Evolutionary conservation across 169 alveolate genomes (phyloP).

Genomic region (Plasmodium vinckei): DNA sequence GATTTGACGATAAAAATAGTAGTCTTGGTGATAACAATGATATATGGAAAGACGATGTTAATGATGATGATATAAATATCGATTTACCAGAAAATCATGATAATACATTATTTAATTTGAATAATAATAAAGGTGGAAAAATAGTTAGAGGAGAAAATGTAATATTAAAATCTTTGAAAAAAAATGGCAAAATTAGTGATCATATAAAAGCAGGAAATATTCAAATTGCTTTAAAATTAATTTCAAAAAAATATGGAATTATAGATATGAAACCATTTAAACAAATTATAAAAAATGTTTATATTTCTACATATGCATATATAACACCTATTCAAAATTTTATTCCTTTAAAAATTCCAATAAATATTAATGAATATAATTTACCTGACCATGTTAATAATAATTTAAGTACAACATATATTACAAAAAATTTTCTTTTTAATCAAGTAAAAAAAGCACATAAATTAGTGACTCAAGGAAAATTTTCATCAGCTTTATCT

Average conservation of each 20-base stretch:
- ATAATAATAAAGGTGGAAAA: constrained; percentile 14
- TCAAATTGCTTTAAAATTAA: constrained; percentile 29
- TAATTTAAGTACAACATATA: not conserved
- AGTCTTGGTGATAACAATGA: constrained; percentile 78
- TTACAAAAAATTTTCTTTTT: constrained; percentile 53
- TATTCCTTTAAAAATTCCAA: constrained; percentile 14
- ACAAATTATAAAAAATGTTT: constrained; percentile 58
- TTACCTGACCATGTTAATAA: not conserved
- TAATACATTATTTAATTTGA: constrained; percentile 6
- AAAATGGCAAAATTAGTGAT: constrained; percentile 56
- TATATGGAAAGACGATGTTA: constrained; percentile 75
- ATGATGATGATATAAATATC: constrained; percentile 67
- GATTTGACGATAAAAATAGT: constrained; percentile 53
- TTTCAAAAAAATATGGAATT: constrained; percentile 74
- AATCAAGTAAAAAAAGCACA: constrained; percentile 79
- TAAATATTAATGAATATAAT: constrained; percentile 42
- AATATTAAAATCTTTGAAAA: constrained; percentile 15
- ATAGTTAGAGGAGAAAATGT: constrained; percentile 36
- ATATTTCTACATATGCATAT: constrained; percentile 72
- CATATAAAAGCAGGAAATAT: constrained; percentile 60
- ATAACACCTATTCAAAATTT: constrained; percentile 63
- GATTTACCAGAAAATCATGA: constrained; percentile 25
- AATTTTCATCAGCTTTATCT: constrained; percentile 70
- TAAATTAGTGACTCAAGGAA: constrained; percentile 79
- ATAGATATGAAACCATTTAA: constrained; percentile 71